Base-by-base conservation (phyloP, 768 basidiomycete genomes). In the Suillus plorans region DNA sequence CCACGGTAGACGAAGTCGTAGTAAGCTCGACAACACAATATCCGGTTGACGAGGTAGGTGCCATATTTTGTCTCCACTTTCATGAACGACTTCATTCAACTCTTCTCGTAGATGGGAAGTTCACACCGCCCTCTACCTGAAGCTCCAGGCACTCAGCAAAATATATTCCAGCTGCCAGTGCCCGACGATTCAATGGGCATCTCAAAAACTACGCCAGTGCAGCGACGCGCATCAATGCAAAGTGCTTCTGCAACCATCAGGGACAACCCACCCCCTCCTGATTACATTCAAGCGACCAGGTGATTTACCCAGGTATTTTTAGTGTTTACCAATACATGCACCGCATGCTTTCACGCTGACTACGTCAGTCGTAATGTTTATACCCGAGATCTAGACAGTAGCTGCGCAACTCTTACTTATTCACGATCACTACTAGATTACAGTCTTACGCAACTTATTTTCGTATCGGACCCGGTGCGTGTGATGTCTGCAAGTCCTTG, bases 201-300 rank as follows among this genome's bases (percentile, higher is more conserved):
- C 2, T 18, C 41, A 0, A 59, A 59, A 14, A 3, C 28, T 12
- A 68, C 42, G 47, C 39, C 14, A 47, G 41, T n/a, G 36, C 50
- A 65, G n/a, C 55, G 61, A 59, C n/a, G 14, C 39, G 16, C 37
- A 55, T 39, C 68, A 10, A n/a, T 12, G n/a, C 62, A 66, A 55
- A 61, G 10, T 25, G 49, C 12, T 57, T 76, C 74, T 31, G 28
- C 67, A 44, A 57, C 63, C 31, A 13, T 28, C 10, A 67, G 67
- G 37, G 72, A 72, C n/a, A 62, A 61, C 31, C 70, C 74, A 6
- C 39, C 41, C 58, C 72, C 73, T 34, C 72, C 74, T 0, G 65
- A 72, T 55, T 75, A 75, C 41, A 63, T 14, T 22, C 72, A 75
- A 57, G 72, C 65, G 5, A 64, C 37, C 8, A 37, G 16, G 42